phyloP scores from a whole-genome alignment of 805 yeast species.

The Ascoidea rubescens region DNA sequence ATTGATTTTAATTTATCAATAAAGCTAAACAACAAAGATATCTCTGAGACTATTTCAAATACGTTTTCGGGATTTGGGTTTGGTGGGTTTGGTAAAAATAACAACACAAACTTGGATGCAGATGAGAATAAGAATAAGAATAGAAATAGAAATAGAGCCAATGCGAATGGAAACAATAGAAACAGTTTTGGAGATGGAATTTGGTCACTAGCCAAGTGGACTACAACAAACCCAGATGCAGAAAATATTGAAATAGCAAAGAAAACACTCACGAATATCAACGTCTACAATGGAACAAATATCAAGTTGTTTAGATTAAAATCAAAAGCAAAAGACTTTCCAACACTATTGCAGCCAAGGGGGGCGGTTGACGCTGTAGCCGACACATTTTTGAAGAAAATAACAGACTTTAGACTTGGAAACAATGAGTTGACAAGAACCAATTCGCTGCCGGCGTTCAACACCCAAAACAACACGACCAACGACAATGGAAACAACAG shows the following conservation, averaged over 20 bases:
- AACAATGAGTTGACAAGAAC: neutral
- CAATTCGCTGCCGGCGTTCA: neutral
- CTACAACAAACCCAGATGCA: conserved; percentile 9
- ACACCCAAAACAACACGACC: neutral
- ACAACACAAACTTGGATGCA: neutral
- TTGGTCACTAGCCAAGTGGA: neutral
- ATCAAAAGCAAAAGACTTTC: conserved; percentile 8
- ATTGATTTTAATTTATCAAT: conserved; percentile 18
- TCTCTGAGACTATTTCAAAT: conserved; percentile 20
- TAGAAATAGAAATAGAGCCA: neutral
- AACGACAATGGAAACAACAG: neutral
- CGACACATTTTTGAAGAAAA: conserved; percentile 30
- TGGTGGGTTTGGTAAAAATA: neutral
- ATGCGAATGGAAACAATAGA: neutral
- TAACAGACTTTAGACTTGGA: conserved; percentile 9
- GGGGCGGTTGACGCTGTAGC: conserved; percentile 36
- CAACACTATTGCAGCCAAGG: conserved; percentile 21
- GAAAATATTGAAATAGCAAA: conserved; percentile 8
- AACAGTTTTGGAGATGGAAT: neutral
- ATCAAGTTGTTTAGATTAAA: conserved; percentile 28
- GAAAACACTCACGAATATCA: conserved; percentile 16
- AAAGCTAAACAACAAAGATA: conserved; percentile 18
- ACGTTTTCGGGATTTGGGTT: conserved; percentile 17
- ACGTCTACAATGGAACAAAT: conserved; percentile 32
- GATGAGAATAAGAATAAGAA: neutral